Evolutionary conservation across 225 moss, liverwort and hornwort genomes (phyloP), one percentile per base, ranked within the genome.

Genomic region (Pseudisothecium myosuroides): DNA sequence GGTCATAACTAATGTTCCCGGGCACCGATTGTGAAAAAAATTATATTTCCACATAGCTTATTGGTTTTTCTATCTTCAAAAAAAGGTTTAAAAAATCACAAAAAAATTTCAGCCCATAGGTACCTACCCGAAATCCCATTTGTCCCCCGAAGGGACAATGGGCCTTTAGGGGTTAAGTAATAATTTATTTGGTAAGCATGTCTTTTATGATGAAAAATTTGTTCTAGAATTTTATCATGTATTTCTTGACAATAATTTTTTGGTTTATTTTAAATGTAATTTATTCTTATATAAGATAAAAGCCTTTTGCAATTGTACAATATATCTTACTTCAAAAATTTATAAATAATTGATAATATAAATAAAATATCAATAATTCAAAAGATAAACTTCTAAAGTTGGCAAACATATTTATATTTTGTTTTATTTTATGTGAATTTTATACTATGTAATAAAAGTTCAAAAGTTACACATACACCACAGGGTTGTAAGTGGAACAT

Each of bases 401-500:
- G 20, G 12, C 2, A 75, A 19, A 49, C 2, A 7, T 49, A 4
- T 47, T 4, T 31, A 3, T 3, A 10, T 45, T 27, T 29, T 18
- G 1, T 29, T 74, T 71, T 23, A 2, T 29, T 45, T 22, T 14
- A 5, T 36, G 21, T 75, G 1, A 49, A 49, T 36, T 76, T 24
- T 6, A 23, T 37, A 1, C 9, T 77, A 37, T 23, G 4, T 26
- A 36, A 9, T 23, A 22, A 5, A 54, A 54, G 32, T 1, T 55
- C 37, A 55, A 23, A 77, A 37, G 37, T 54, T 77, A 3, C 1
- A 49, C 0, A 7, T 0, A 32, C 0, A 11, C 2, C 5, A 1
- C 0, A 22, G 0, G 4, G 2, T 34, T 21, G 2, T 76, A 50
- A 20, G 2, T 22, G 1, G 4, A 23, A 3, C 1, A 76, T 14